Conservation (phyloP, 2,329 filamentous ascomycete species). For the Ilyonectria robusta region DNA sequence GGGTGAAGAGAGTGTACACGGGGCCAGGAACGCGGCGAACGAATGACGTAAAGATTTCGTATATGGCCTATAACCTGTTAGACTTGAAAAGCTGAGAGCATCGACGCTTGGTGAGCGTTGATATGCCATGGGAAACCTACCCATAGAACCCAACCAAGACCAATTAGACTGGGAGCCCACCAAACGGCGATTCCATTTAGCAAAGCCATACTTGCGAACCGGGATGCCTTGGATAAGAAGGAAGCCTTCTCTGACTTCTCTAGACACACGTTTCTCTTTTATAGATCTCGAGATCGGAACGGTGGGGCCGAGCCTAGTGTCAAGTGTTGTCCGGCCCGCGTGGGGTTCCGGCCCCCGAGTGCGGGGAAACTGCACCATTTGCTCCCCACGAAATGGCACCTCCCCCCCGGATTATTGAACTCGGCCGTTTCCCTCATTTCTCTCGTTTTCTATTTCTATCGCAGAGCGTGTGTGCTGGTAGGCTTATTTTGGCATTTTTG, state of each 20-base stretch:
- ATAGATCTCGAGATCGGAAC: not conserved
- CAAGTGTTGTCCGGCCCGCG: not conserved
- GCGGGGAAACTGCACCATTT: not conserved
- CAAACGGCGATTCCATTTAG: not conserved
- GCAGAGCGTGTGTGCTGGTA: not conserved
- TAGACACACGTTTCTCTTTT: not conserved
- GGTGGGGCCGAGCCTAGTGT: not conserved
- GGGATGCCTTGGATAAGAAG: not conserved
- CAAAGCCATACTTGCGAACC: not conserved
- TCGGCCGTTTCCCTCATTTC: not conserved
- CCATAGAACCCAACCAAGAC: not conserved
- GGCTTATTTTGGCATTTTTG: not conserved
- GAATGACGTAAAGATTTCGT: not conserved
- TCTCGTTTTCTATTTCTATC: not conserved
- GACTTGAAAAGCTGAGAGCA: not conserved
- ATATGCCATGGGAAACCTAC: not conserved
- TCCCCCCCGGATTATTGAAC: not conserved
- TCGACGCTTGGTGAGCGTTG: not conserved
- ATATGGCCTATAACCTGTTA: not conserved
- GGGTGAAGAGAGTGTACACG: conserved; percentile 27
- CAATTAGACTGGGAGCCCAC: not conserved
- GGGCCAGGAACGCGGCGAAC: conserved; percentile 24
- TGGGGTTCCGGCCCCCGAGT: not conserved
- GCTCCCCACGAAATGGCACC: not conserved
- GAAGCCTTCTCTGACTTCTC: not conserved